Base-by-base conservation (phyloP, 352 stramenopile genomes). In the Albugo candida region DNA sequence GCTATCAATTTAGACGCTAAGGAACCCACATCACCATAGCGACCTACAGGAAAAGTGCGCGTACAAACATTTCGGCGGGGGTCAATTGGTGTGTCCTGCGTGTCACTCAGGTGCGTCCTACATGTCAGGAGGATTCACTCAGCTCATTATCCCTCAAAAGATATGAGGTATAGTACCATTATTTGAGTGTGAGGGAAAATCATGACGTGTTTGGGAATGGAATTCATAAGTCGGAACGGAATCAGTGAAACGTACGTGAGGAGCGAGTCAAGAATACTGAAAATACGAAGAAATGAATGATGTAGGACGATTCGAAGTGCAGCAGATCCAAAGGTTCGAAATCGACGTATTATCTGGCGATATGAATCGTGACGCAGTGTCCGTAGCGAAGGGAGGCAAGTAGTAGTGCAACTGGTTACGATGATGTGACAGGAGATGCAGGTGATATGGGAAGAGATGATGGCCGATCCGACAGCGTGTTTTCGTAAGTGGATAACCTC, bases 371-470 rank as follows among this genome's bases (percentile, higher is more conserved):
- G 24, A 31, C 24, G 8, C 24, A 48, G 43, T 24, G 13, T 13
- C 43, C 17, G 11, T 31, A 67, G 59, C 45, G 55, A 58, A 58
- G 40, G 13, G 55, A 61, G 38, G 55, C 55, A 17, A 16, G 45
- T 37, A 41, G 39, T 0, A 12, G 16, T 38, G 21, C 1, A n/a
- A 14, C n/a, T 11, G 19, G 3, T 13, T 10, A 10, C 24, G 8
- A 31, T 31, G 24, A 31, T 31, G 24, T 31, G 24, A 35, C 24
- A 39, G 16, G 20, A 35, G 10, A 13, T 36, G 4, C 35, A 91
- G 74, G 70, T 70, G 8, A 84, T 91, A 43, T 91, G 77, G 77
- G 74, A 91, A 64, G 77, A 87, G 50, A 91, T 91, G 77, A 74
- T 91, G 47, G 77, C 77, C 19, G 73, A 91, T 59, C 77, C 77